These are phyloP conservation scores for Chaetomiaceae sp. DNA, from an alignment of 2,329 filamentous ascomycete genomes.

Conservation along the genomic window DNA sequence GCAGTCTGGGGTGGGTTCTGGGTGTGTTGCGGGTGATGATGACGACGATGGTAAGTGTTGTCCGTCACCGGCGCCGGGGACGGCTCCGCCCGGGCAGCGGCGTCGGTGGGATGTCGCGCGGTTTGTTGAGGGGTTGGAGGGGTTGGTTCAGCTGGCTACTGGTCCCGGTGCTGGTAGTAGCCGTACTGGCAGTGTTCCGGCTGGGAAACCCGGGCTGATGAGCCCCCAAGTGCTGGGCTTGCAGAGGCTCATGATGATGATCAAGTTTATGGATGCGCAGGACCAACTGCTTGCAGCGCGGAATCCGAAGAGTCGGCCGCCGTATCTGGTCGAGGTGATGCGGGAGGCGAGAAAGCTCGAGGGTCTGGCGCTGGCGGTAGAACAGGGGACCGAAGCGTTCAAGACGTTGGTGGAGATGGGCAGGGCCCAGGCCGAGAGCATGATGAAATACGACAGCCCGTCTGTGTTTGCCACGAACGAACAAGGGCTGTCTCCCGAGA, in stretches of 20 bases:
- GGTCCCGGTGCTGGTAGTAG: neutral
- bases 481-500: neutral
- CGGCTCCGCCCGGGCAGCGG: neutral
- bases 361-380: neutral
- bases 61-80: neutral
- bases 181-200: neutral
- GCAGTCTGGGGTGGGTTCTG: too few relatives aligned
- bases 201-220: too few relatives aligned
- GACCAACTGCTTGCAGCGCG: neutral
- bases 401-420: neutral
- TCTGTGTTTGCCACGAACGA: neutral
- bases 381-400: neutral
- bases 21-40: too few relatives aligned
- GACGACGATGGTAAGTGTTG: too few relatives aligned
- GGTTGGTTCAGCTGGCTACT: neutral
- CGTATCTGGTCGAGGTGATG: neutral
- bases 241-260: neutral
- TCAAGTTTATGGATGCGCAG: neutral
- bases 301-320: neutral
- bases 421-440: neutral
- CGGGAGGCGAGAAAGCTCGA: conserved; percentile 4
- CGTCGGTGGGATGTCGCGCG: neutral
- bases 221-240: neutral
- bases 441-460: neutral
- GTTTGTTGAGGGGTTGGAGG: neutral